A percentile compares a stretch with the other conserved stretches of the same genome.
Conservation (phyloP, 768 basidiomycete genomes). For the Suillus alpinus region DNA sequence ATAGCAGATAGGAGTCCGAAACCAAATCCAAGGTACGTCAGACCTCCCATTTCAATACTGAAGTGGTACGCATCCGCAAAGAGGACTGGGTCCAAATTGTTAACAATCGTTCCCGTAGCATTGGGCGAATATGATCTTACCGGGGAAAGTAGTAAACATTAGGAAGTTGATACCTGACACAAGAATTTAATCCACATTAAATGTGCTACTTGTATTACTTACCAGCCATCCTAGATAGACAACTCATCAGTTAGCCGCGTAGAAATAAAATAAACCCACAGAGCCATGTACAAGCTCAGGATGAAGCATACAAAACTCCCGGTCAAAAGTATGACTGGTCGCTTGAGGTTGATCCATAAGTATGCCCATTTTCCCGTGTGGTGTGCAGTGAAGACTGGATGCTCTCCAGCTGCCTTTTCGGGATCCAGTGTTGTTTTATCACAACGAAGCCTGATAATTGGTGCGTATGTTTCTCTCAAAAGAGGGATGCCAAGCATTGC, state of each 20-base stretch:
- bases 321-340: slow-evolving; percentile 60
- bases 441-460: slow-evolving; percentile 57
- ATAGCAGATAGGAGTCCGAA: slow-evolving; percentile 52
- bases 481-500: slow-evolving; percentile 54
- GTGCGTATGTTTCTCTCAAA: slow-evolving; percentile 72
- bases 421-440: slow-evolving; percentile 39
- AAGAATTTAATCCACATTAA: not conserved
- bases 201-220: slow-evolving; percentile 19
- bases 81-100: slow-evolving; percentile 24
- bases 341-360: slow-evolving; percentile 56
- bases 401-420: slow-evolving; percentile 38
- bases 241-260: not conserved
- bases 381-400: slow-evolving; percentile 27
- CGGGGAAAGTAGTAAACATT: slow-evolving; percentile 67
- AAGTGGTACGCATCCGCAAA: slow-evolving; percentile 54
- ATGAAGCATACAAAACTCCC: slow-evolving; percentile 68
- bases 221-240: slow-evolving; percentile 51
- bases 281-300: slow-evolving; percentile 70
- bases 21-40: slow-evolving; percentile 54
- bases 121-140: slow-evolving; percentile 13
- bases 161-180: slow-evolving; percentile 60
- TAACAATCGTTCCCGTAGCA: slow-evolving; percentile 4
- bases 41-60: slow-evolving; percentile 48
- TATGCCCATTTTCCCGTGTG: slow-evolving; percentile 34
- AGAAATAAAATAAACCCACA: slow-evolving; percentile 42